These are phyloP conservation scores for Asterochloris sp. DNA, from an alignment of 139 green algal genomes.

Conservation along the genomic window DNA sequence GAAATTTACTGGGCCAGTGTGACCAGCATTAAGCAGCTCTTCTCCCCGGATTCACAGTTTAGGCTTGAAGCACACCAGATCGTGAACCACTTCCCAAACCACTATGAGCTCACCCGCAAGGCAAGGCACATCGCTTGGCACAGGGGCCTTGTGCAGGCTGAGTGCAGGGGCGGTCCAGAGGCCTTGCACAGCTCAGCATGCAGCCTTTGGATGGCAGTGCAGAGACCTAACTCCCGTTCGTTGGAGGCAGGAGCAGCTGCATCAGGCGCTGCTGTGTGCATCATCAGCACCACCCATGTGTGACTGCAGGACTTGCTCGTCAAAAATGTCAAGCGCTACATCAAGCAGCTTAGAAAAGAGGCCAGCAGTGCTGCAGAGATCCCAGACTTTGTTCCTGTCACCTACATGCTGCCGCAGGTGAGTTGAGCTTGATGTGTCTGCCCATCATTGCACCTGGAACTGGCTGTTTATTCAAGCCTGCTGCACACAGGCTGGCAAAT, in stretches of 20 bases:
- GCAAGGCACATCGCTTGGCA: conserved; percentile 12
- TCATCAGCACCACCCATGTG: background rate
- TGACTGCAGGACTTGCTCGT: conserved; percentile 61
- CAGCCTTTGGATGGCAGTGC: too few species aligned
- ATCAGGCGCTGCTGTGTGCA: background rate
- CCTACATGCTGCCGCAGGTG: conserved; percentile 55
- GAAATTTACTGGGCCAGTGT: conserved; percentile 76
- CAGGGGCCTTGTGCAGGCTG: background rate
- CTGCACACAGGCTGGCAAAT: too few species aligned
- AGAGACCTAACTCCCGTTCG: too few species aligned
- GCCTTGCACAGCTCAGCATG: too few species aligned
- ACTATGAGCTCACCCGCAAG: conserved; percentile 83
- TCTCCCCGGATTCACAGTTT: conserved; percentile 33
- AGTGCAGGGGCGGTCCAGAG: too few species aligned
- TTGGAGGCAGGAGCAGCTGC: too few species aligned
- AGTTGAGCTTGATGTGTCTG: too few species aligned
- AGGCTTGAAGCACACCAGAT: conserved; percentile 62
- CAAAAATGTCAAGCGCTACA: conserved; percentile 81
- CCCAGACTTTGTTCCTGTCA: conserved; percentile 51
- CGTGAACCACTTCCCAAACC: conserved; percentile 85
- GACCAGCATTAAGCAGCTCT: conserved; percentile 48
- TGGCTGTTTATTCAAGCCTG: too few species aligned
- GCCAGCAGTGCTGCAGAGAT: background rate
- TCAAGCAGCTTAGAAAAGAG: conserved; percentile 50
- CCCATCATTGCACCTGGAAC: background rate